Conservation (phyloP, 2,329 filamentous ascomycete species). For the Cadophora gregata region DNA sequence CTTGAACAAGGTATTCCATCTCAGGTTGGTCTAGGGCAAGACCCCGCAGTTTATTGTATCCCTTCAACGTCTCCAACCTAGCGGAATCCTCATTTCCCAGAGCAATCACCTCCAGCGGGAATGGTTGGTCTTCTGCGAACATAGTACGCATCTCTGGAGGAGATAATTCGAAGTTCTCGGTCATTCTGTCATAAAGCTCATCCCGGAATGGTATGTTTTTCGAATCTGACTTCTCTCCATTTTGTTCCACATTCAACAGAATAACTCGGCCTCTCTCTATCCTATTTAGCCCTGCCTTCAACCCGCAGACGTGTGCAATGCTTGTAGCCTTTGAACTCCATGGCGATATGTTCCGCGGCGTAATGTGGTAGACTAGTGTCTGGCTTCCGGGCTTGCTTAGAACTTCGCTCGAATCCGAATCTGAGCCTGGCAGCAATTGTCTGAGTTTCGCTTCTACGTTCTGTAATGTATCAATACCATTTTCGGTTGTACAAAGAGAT, state of each 20-base stretch:
- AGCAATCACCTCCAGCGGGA: slow-evolving; percentile 75
- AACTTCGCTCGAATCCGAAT: slow-evolving; percentile 26
- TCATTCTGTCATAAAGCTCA: slow-evolving; percentile 92
- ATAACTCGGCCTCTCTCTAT: slow-evolving; percentile 88
- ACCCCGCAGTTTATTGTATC: slow-evolving; percentile 84
- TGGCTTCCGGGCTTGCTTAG: slow-evolving; percentile 23
- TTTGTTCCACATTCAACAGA: slow-evolving; percentile 65
- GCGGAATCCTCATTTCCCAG: slow-evolving; percentile 69
- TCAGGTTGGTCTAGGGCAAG: slow-evolving; percentile 87
- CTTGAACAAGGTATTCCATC: slow-evolving; percentile 92
- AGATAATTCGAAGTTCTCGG: slow-evolving; percentile 74
- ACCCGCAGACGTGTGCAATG: slow-evolving; percentile 89
- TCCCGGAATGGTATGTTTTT: slow-evolving; percentile 65
- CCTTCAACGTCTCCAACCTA: slow-evolving; percentile 75
- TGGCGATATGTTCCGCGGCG: slow-evolving; percentile 86
- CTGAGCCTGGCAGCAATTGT: slow-evolving; percentile 37
- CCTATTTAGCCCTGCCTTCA: slow-evolving; percentile 72
- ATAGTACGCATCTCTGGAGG: slow-evolving; percentile 75
- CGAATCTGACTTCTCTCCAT: slow-evolving; percentile 45
- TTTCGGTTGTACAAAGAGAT: background rate
- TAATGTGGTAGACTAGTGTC: slow-evolving; percentile 61
- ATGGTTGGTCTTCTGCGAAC: slow-evolving; percentile 72
- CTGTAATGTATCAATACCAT: slow-evolving; percentile 25
- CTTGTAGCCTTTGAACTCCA: slow-evolving; percentile 98
- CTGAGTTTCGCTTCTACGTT: slow-evolving; percentile 35